phyloP scores from a whole-genome alignment of 768 basidiomycete genomes.

The Mycena pura region DNA sequence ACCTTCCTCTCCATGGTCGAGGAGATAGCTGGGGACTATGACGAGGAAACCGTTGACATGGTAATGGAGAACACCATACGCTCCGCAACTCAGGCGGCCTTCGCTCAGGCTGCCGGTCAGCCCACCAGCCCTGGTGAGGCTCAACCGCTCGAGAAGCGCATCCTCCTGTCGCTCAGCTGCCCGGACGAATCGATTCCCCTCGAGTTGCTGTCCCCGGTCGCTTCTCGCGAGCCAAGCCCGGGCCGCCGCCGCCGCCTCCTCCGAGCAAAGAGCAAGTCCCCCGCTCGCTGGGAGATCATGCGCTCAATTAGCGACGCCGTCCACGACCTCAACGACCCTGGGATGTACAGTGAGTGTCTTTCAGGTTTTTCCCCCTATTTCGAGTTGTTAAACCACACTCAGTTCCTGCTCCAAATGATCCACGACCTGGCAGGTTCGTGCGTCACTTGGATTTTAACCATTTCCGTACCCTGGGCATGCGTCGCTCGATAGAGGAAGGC shows the following conservation, averaged over 20 bases:
- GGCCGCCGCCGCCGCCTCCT: too few species aligned
- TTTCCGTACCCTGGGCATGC: slow-evolving; percentile 96
- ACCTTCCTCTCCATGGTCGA: slow-evolving; percentile 85
- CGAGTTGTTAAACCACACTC: slow-evolving; percentile 2
- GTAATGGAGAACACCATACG: slow-evolving; percentile 73
- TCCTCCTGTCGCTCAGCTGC: slow-evolving; percentile 61
- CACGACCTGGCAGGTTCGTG: slow-evolving; percentile 80
- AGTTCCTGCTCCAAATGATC: slow-evolving; percentile 74
- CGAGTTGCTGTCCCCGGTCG: slow-evolving; percentile 79
- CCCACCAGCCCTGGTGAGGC: slow-evolving; percentile 48
- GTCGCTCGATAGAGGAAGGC: slow-evolving; percentile 89
- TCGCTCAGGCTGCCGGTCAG: slow-evolving; percentile 54
- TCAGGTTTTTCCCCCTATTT: slow-evolving; percentile 31
- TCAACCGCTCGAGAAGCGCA: slow-evolving; percentile 62
- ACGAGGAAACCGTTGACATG: slow-evolving; percentile 66
- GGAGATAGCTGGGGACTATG: slow-evolving; percentile 76
- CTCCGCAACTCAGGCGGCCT: slow-evolving; percentile 68
- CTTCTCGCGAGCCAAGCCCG: slow-evolving; percentile 85
- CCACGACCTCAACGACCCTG: slow-evolving; percentile 67
- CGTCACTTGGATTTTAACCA: slow-evolving; percentile 93
- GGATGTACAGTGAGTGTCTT: slow-evolving; percentile 85
- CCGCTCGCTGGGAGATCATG: slow-evolving; percentile 84
- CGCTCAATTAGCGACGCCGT: slow-evolving; percentile 81
- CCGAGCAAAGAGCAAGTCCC: slow-evolving; percentile 78
- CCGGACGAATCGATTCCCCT: slow-evolving; percentile 77